Evolutionary conservation across 1,139 yeast genomes (phyloP).

Genomic region (Suhomyces taliae): DNA sequence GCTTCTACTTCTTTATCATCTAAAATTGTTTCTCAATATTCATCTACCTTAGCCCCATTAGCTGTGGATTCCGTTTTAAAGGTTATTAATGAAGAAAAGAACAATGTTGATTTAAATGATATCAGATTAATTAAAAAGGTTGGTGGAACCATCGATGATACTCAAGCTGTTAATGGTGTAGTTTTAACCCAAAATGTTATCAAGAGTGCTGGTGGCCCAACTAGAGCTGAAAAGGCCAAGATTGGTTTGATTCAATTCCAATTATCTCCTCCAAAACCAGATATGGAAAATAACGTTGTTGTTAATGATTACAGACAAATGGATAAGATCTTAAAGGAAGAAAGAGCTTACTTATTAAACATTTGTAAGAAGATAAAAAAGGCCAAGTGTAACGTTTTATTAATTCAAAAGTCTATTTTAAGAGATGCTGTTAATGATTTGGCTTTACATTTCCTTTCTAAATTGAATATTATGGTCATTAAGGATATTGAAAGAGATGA

Average conservation of each 20-base stretch:
- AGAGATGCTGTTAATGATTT: conserved; percentile 97
- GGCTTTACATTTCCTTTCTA: conserved; percentile 91
- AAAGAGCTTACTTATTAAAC: conserved; percentile 89
- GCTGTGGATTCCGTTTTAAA: conserved; percentile 91
- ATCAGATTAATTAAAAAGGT: conserved; percentile 88
- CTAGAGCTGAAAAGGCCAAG: conserved; percentile 88
- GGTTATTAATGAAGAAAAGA: conserved; percentile 59
- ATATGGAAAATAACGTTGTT: conserved; percentile 95
- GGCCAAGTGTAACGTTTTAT: conserved; percentile 91
- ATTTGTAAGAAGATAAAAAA: conserved; percentile 95
- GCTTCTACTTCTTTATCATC: conserved; percentile 93
- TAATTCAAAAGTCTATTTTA: conserved; percentile 90
- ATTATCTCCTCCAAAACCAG: conserved; percentile 98
- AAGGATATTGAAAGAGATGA: conserved; percentile 97
- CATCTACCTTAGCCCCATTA: conserved; percentile 82
- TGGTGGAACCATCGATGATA: conserved; percentile 97
- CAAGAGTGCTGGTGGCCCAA: conserved; percentile 94
- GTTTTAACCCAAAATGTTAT: conserved; percentile 88
- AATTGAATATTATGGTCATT: conserved; percentile 88
- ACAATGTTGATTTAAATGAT: conserved; percentile 81
- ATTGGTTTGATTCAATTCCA: conserved; percentile 95
- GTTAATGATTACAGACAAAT: conserved; percentile 97
- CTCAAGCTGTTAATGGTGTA: conserved; percentile 89
- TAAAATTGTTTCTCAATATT: conserved; percentile 92
- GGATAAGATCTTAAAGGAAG: conserved; percentile 98